Conservation (phyloP, 2,329 filamentous ascomycete species). For the Ophiostoma perfectum region DNA sequence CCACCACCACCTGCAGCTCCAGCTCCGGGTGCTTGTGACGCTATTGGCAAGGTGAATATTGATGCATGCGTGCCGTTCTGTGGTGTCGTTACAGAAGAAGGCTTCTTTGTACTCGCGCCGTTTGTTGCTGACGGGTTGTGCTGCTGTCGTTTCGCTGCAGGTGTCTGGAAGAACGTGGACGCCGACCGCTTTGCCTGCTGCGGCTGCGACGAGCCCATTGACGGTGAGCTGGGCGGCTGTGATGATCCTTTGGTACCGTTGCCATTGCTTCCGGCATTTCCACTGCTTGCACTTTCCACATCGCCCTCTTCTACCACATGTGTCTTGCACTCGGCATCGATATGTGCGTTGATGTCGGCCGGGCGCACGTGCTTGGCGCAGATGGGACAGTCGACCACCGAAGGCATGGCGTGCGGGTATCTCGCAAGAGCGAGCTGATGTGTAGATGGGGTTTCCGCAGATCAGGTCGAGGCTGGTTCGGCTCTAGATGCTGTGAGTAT, state of each 20-base stretch:
- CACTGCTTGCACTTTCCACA: neutral
- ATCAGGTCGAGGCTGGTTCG: neutral
- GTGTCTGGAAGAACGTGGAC: conserved; percentile 58
- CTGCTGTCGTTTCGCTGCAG: conserved; percentile 50
- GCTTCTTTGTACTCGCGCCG: conserved; percentile 32
- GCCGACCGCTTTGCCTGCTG: conserved; percentile 49
- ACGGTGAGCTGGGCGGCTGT: conserved; percentile 33
- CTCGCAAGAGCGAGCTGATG: neutral
- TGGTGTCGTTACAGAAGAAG: neutral
- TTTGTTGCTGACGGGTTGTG: neutral
- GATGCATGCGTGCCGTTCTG: conserved; percentile 19
- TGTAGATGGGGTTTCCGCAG: neutral
- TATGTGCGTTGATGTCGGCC: conserved; percentile 77
- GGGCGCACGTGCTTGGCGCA: conserved; percentile 69
- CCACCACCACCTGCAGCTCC: conserved; percentile 28
- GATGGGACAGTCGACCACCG: conserved; percentile 69
- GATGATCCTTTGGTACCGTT: conserved; percentile 31
- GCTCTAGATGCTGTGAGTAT: neutral
- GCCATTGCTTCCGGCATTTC: neutral
- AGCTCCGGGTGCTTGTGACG: conserved; percentile 8
- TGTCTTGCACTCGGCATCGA: conserved; percentile 74
- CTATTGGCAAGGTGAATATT: conserved; percentile 15
- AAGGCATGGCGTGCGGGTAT: conserved; percentile 21
- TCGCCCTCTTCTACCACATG: conserved; percentile 52
- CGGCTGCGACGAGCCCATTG: conserved; percentile 30